Conservation (phyloP, 169 alveolate genomes). For the Plasmodium adleri region DNA sequence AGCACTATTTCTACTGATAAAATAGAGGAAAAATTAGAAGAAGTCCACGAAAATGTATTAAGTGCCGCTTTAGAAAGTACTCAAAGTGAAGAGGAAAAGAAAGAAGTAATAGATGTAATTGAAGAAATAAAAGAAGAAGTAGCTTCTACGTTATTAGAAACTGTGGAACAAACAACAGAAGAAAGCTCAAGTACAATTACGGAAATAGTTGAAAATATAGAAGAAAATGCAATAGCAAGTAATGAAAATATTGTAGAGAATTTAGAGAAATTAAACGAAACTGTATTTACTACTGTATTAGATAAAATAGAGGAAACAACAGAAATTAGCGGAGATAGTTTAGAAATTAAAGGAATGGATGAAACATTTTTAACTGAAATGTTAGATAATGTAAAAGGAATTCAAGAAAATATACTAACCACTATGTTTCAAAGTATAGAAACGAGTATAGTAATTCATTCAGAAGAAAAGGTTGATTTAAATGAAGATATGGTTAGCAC, state of each 20-base stretch:
- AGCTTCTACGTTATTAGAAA: background rate
- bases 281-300: background rate
- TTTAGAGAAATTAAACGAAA: background rate
- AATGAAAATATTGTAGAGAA: background rate
- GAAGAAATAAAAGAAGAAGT: background rate
- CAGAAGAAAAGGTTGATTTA: no score
- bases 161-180: background rate
- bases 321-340: background rate
- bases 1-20: background rate
- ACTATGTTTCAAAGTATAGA: no score
- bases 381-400: no score
- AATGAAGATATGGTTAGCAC: no score
- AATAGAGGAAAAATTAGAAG: background rate
- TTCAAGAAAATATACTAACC: no score
- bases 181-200: background rate
- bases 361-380: no score
- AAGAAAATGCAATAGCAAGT: background rate
- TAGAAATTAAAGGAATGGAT: background rate
- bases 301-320: background rate
- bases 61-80: no score
- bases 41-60: background rate
- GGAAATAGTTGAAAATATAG: background rate
- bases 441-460: no score
- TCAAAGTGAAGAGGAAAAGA: background rate
- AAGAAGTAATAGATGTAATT: slow-evolving; percentile 1